Base-by-base conservation (phyloP, 2,329 filamentous ascomycete species). In the Cytospora schulzeri region DNA sequence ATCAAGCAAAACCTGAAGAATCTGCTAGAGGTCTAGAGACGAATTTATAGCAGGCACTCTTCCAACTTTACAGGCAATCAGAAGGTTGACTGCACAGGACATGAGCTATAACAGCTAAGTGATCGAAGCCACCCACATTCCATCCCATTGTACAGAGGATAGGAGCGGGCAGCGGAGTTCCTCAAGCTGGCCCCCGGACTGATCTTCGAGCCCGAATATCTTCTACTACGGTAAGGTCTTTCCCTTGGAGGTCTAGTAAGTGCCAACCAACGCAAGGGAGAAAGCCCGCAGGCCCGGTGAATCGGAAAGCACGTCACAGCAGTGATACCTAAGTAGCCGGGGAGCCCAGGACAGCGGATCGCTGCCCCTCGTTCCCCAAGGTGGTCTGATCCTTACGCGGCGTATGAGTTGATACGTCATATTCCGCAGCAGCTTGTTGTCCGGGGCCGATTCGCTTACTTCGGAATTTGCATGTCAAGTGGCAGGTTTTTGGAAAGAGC, bases 311-410 rank as follows among this genome's bases (percentile, higher is more conserved):
- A 38, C 35, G 17, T 38, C 35, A 38, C 33, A 15, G n/a, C 33
- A 35, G 14, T 35, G 33, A 35, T 35, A 35, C 33, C 33, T 11
- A 35, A 35, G 33, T 53, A n/a, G n/a, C 51, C 51, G 15, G 29
- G 24, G 24, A 54, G 26, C 52, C 29, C n/a, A 31, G 26, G 26
- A 29, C 52, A 31, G 52, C 52, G 24, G 52, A 31, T 31, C 24
- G 24, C 31, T 54, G 52, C 29, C 22, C 11, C n/a, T n/a, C n/a
- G 29, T 19, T 17, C 35, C 7, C 35, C 56, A 51, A 41, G 31
- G 45, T 59, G 57, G 57, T 14, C 57, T 59, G 57, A 59, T 59
- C 35, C 28, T 19, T 52, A 22, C 57, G 12, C 22, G 6, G 26
- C 24, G 7, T n/a, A 33, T 38, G 2, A 22, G 4, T 22, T 9